Percentiles rank a stretch among this genome's conserved stretches.
Conservation (phyloP, 169 alveolate species). For the Eimeria praecox region DNA sequence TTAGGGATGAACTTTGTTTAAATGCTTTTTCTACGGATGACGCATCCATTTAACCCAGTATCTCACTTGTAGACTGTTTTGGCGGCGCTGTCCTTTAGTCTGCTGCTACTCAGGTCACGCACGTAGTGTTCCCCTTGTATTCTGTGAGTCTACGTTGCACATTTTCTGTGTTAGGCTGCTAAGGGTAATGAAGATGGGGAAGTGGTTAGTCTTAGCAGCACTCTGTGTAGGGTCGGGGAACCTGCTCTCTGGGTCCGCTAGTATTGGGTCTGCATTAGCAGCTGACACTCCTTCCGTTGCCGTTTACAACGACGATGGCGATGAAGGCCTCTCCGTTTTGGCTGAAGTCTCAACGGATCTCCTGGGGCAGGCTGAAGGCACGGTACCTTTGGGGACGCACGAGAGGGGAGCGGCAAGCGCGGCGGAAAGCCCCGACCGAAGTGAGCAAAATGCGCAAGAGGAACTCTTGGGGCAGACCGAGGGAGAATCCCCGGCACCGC, state of each 20-base stretch:
- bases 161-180: neutral
- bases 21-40: neutral
- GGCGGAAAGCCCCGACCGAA: neutral
- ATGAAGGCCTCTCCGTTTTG: neutral
- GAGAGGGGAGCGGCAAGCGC: neutral
- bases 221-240: neutral
- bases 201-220: neutral
- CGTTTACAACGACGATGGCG: neutral
- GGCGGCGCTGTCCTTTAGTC: neutral
- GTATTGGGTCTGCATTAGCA: neutral
- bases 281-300: neutral
- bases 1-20: neutral
- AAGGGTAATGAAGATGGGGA: neutral
- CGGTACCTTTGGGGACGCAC: neutral
- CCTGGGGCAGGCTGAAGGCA: neutral
- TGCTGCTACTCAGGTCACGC: neutral
- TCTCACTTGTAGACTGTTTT: neutral
- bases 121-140: neutral
- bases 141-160: neutral
- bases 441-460: neutral
- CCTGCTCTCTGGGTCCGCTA: neutral
- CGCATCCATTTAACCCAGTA: neutral
- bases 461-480: neutral
- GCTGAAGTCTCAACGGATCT: neutral
- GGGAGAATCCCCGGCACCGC: neutral